These are phyloP conservation scores for Chimonanthus salicifolius DNA, from an alignment of 164 flowering plant species.

Conservation along the genomic window DNA sequence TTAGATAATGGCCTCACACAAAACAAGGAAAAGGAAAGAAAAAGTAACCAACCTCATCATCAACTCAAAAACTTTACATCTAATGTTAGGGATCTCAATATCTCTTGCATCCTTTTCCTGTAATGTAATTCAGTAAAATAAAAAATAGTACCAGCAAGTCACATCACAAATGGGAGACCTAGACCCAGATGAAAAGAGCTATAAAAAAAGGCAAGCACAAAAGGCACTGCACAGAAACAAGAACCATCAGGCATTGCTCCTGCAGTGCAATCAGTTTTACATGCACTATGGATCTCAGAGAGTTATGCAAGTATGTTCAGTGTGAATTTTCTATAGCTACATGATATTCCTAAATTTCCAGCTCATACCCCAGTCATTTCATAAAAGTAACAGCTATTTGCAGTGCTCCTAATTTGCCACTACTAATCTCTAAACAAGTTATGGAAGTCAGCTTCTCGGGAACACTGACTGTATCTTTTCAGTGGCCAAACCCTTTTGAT, in stretches of 20 bases:
- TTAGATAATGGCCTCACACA: too few relatives aligned
- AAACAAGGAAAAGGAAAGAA: not conserved
- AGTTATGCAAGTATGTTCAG: not conserved
- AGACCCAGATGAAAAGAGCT: not conserved
- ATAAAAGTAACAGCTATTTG: too few relatives aligned
- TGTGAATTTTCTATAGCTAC: too few relatives aligned
- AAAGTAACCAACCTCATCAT: conserved; percentile 57
- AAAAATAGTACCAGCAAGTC: too few relatives aligned
- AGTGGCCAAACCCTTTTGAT: too few relatives aligned
- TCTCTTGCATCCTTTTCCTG: conserved; percentile 97
- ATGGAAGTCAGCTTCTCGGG: too few relatives aligned
- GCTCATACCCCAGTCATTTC: too few relatives aligned
- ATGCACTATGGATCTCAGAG: not conserved
- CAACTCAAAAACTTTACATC: conserved; percentile 69
- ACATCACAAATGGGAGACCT: not conserved
- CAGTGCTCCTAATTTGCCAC: too few relatives aligned
- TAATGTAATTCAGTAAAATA: conserved; percentile 2
- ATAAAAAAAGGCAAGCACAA: not conserved
- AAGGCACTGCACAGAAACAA: not conserved
- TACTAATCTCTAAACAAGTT: too few relatives aligned
- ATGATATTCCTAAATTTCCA: too few relatives aligned
- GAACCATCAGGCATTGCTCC: not conserved
- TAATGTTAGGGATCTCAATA: conserved; percentile 90
- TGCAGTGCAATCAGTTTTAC: not conserved
- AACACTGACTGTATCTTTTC: too few relatives aligned